These are phyloP conservation scores for Juglanconis juglandina DNA, from an alignment of 2,329 filamentous ascomycete genomes.

Conservation along the genomic window DNA sequence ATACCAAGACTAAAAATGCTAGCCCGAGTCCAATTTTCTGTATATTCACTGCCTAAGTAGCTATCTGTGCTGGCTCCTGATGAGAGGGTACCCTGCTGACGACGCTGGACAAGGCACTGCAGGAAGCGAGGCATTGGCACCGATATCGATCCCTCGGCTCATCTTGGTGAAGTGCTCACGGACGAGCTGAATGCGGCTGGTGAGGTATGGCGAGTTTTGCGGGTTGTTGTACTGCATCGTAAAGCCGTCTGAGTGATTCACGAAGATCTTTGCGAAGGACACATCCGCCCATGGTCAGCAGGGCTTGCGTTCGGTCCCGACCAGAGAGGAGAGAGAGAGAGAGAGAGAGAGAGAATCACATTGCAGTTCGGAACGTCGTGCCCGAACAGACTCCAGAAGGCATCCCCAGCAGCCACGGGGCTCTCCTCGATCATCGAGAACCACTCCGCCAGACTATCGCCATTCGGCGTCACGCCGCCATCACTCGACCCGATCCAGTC, in stretches of 20 bases:
- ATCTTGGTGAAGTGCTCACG: slow-evolving; percentile 41
- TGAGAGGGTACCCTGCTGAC: neutral
- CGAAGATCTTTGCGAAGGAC: slow-evolving; percentile 31
- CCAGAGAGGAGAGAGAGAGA: neutral
- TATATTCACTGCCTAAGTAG: neutral
- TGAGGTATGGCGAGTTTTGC: slow-evolving; percentile 34
- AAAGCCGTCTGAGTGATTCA: slow-evolving; percentile 43
- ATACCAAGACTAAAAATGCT: too few relatives aligned
- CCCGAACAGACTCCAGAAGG: slow-evolving; percentile 46
- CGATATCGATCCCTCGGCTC: slow-evolving; percentile 32
- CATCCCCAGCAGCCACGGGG: slow-evolving; percentile 36
- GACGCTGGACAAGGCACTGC: slow-evolving; percentile 36
- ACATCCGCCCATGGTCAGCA: neutral
- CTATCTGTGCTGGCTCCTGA: neutral
- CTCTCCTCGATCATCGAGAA: slow-evolving; percentile 37
- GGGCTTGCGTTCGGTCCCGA: neutral
- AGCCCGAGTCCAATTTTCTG: too few relatives aligned
- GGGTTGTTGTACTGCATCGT: slow-evolving; percentile 44
- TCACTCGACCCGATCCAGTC: slow-evolving; percentile 37
- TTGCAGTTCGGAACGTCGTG: slow-evolving; percentile 41
- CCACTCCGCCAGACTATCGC: slow-evolving; percentile 35
- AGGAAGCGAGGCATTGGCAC: slow-evolving; percentile 32
- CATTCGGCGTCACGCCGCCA: slow-evolving; percentile 19
- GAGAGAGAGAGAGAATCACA: slow-evolving; percentile 24
- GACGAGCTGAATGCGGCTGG: slow-evolving; percentile 38